Base-by-base conservation (phyloP, 441 rosid genomes). In the Pelargonium exstipulatum region DNA sequence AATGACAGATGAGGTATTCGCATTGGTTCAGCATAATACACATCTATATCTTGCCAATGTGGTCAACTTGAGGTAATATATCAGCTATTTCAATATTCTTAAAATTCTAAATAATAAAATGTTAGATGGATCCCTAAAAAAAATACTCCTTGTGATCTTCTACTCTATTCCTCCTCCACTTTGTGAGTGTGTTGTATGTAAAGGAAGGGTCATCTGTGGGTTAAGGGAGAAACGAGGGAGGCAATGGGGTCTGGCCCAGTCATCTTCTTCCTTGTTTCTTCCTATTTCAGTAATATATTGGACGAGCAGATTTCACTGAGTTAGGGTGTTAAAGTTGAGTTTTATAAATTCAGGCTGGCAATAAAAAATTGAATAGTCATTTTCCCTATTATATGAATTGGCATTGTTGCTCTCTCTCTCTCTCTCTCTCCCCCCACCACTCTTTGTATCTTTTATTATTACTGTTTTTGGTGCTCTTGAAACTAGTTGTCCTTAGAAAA, bases 1-100 rank as follows among this genome's bases (percentile, higher is more conserved):
- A 76, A 91, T 94, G 99, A 96, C 92, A 51, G 96, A 94, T 83
- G 96, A 91, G 77, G 82, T 78, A 76, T 89, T 83, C 81, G 97
- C 95, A 66, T 79, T 94, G 79, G 83, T 94, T 81, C 99, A 94
- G 89, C 84, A 86, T 78, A 83, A 85, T 65, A 94, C 99, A n/a
- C 86, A 83, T 80, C 83, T 94, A 17, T 91, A 88, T 83, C 96
- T 94, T 49, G 92, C 90, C 77, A 86, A 93, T 81, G 96, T 91
- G 62, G 88, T 90, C 77, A 87, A 86, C 79, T 78, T 94, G 76
- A 94, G 96, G 98, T 91, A 81, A 72, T 63, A 24, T 65, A 73
- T 67, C 64, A 65, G 8, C 66, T 29, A 17, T 61, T 49, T 62
- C 49, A 42, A 61, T 18, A 67, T 69, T 14, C 9, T 13, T 43